Evolutionary conservation across 257 asterid species (phyloP).

Genomic region (Ehretia macrophylla): DNA sequence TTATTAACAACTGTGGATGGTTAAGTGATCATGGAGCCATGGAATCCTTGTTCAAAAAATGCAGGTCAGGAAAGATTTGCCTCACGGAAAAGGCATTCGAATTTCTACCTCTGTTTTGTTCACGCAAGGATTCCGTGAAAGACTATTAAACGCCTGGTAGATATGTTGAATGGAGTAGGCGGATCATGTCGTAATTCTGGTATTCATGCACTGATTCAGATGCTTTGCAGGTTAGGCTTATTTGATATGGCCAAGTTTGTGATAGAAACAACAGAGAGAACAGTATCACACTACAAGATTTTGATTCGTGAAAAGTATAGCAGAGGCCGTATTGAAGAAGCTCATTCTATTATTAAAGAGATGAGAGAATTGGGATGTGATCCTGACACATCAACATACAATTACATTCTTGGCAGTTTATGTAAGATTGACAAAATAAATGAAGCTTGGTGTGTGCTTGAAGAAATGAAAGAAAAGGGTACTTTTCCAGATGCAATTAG

Average conservation of each 20-base stretch:
- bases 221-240: constrained; percentile 51
- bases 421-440: constrained; percentile 38
- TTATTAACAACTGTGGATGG: constrained; percentile 65
- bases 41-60: constrained; percentile 40
- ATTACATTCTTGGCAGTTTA: constrained; percentile 64
- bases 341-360: constrained; percentile 43
- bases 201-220: constrained; percentile 50
- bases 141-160: constrained; percentile 36
- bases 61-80: constrained; percentile 40
- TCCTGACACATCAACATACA: constrained; percentile 43
- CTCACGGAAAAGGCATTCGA: constrained; percentile 59
- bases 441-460: constrained; percentile 37
- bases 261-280: constrained; percentile 41
- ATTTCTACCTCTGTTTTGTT: constrained; percentile 39
- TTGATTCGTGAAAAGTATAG: constrained; percentile 62
- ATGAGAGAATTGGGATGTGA: constrained; percentile 34
- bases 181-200: constrained; percentile 54
- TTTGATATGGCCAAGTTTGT: constrained; percentile 71
- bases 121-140: constrained; percentile 34
- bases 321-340: constrained; percentile 58
- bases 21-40: constrained; percentile 59
- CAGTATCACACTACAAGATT: constrained; percentile 39
- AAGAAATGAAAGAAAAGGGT: constrained; percentile 48
- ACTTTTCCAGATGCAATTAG: constrained; percentile 48
- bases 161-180: constrained; percentile 49